A percentile compares a stretch with the other conserved stretches of the same genome.
phyloP scores from a whole-genome alignment of 345 rosid species.

The Euphorbia lathyris region DNA sequence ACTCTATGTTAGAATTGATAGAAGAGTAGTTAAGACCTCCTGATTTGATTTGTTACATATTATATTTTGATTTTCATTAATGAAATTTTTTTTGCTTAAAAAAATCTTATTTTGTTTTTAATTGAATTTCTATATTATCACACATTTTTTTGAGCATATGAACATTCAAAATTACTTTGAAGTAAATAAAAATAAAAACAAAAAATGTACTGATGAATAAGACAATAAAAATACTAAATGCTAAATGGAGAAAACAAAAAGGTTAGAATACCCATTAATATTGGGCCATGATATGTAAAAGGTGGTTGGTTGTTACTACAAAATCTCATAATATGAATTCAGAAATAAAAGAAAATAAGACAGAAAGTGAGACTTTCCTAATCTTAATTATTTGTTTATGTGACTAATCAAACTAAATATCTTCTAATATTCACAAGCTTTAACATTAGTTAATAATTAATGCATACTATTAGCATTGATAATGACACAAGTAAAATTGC shows the following conservation, averaged over 20 bases:
- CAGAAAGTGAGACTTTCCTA: constrained; percentile 13
- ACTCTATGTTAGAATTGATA: too few species aligned
- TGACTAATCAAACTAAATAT: neutral
- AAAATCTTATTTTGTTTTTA: too few species aligned
- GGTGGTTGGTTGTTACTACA: neutral
- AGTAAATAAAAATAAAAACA: too few species aligned
- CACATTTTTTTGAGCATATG: neutral
- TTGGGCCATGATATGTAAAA: too few species aligned
- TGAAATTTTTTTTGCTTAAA: too few species aligned
- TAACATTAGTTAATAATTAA: constrained; percentile 4
- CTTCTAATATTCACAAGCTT: constrained; percentile 17
- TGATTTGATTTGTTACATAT: too few species aligned
- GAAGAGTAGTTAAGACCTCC: too few species aligned
- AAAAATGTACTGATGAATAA: neutral
- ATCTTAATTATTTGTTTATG: neutral
- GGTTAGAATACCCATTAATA: neutral
- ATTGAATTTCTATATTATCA: too few species aligned
- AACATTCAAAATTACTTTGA: too few species aligned
- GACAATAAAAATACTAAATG: too few species aligned
- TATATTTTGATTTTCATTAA: too few species aligned
- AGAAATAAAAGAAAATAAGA: neutral
- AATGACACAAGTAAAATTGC: constrained; percentile 21
- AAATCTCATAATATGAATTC: neutral
- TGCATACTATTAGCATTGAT: neutral
- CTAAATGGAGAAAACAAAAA: neutral